Percentiles rank a stretch among this genome's conserved stretches.
Evolutionary conservation across 805 yeast species (phyloP).

Genomic region (Candida tallmaniae): DNA sequence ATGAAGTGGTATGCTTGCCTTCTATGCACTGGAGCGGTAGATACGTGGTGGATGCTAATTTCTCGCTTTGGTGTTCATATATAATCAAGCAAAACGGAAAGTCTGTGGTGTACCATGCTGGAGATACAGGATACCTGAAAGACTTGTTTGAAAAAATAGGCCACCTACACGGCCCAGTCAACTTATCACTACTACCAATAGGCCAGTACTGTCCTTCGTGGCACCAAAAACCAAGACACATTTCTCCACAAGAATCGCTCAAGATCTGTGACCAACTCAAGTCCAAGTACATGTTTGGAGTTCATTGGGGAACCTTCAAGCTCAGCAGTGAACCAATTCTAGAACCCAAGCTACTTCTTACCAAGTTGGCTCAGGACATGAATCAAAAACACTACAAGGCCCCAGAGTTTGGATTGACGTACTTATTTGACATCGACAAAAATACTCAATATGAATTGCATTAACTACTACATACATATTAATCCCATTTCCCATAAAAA

Average conservation of each 20-base stretch:
- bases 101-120: constrained; percentile 84
- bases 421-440: constrained; percentile 42
- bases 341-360: constrained; percentile 70
- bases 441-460: constrained; percentile 7
- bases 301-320: constrained; percentile 96
- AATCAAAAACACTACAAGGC: constrained; percentile 44
- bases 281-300: constrained; percentile 68
- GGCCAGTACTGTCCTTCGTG: constrained; percentile 95
- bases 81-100: constrained; percentile 60
- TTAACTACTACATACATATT: constrained; percentile 1
- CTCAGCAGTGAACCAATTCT: constrained; percentile 82
- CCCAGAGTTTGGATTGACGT: constrained; percentile 76
- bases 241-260: constrained; percentile 73
- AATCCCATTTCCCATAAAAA: neutral
- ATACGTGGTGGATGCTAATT: constrained; percentile 71
- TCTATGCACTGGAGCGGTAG: constrained; percentile 98
- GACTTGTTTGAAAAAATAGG: constrained; percentile 70
- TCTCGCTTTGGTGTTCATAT: constrained; percentile 86
- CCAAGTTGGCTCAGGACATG: constrained; percentile 41
- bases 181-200: constrained; percentile 76
- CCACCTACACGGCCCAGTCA: constrained; percentile 50
- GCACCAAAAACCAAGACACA: constrained; percentile 90
- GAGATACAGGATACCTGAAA: constrained; percentile 87
- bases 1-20: constrained; percentile 84
- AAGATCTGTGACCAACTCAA: constrained; percentile 60